These are phyloP conservation scores for Coemansia sp. DNA, from an alignment of 192 early-diverging fungal species.

Conservation along the genomic window DNA sequence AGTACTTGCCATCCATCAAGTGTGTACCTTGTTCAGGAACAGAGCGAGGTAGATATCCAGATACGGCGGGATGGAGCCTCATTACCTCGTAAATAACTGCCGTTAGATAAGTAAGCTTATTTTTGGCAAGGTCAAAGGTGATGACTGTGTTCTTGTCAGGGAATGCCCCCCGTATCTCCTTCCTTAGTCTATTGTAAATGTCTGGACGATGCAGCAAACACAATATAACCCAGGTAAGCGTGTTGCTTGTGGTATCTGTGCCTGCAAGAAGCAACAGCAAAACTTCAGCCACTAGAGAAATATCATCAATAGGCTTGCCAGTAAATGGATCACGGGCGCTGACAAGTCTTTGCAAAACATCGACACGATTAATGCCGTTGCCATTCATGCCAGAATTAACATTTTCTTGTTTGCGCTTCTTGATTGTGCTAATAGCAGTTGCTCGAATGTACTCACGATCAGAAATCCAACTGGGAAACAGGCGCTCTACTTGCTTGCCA, in stretches of 20 bases:
- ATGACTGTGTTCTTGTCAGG: constrained; percentile 7
- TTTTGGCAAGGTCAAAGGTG: constrained; percentile 21
- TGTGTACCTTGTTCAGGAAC: constrained; percentile 18
- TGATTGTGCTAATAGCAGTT: too few relatives aligned
- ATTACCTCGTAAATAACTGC: constrained; percentile 48
- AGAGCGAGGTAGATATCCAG: constrained; percentile 23
- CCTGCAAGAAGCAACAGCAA: constrained; percentile 40
- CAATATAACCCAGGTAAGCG: constrained; percentile 36
- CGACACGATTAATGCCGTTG: neutral
- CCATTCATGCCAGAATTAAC: too few relatives aligned
- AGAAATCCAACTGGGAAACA: neutral
- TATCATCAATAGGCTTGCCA: constrained; percentile 14
- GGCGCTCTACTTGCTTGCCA: constrained; percentile 13
- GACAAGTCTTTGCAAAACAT: constrained; percentile 48
- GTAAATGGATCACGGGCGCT: constrained; percentile 41
- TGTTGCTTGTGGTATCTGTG: constrained; percentile 52
- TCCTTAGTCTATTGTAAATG: constrained; percentile 16
- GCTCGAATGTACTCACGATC: too few relatives aligned
- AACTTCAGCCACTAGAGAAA: constrained; percentile 20
- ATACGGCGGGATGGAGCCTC: constrained; percentile 25
- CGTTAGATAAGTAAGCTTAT: constrained; percentile 24
- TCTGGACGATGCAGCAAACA: constrained; percentile 38
- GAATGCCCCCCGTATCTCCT: constrained; percentile 26
- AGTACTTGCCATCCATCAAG: constrained; percentile 6
- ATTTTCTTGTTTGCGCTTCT: too few relatives aligned